These are phyloP conservation scores for Sextonia rubra DNA, from an alignment of 164 flowering plant species.

Conservation along the genomic window DNA sequence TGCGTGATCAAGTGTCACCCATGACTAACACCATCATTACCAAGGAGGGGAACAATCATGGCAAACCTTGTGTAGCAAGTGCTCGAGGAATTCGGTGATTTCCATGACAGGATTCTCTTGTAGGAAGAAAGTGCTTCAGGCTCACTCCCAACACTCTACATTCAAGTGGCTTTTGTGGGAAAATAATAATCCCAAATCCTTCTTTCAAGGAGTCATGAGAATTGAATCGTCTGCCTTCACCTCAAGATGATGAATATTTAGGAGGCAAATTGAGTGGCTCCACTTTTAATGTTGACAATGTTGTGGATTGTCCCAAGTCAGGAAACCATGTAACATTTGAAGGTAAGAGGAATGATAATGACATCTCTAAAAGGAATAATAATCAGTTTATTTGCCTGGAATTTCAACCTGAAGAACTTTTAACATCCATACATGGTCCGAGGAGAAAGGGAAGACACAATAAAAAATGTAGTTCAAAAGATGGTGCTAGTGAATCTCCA, in stretches of 20 bases:
- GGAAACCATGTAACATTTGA: background rate
- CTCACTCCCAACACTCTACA: slow-evolving; percentile 1
- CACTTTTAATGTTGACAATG: background rate
- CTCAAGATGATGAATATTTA: background rate
- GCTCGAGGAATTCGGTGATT: background rate
- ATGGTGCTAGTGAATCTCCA: background rate
- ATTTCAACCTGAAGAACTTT: background rate
- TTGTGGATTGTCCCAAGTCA: background rate
- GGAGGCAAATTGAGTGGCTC: background rate
- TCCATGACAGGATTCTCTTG: background rate
- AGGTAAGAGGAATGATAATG: background rate
- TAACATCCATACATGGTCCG: background rate
- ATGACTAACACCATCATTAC: background rate
- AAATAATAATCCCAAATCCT: background rate
- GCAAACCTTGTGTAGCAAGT: background rate
- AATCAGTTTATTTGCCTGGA: background rate
- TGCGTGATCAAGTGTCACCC: background rate
- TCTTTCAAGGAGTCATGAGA: background rate
- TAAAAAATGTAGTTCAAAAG: background rate
- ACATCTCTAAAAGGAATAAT: background rate
- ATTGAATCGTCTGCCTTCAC: background rate
- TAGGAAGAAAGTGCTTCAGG: background rate
- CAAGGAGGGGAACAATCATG: background rate
- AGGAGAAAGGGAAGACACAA: background rate
- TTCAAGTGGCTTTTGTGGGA: slow-evolving; percentile 4